Base-by-base conservation (phyloP, 2,329 filamentous ascomycete species). In the Paraphaeosphaeria sporulosa region DNA sequence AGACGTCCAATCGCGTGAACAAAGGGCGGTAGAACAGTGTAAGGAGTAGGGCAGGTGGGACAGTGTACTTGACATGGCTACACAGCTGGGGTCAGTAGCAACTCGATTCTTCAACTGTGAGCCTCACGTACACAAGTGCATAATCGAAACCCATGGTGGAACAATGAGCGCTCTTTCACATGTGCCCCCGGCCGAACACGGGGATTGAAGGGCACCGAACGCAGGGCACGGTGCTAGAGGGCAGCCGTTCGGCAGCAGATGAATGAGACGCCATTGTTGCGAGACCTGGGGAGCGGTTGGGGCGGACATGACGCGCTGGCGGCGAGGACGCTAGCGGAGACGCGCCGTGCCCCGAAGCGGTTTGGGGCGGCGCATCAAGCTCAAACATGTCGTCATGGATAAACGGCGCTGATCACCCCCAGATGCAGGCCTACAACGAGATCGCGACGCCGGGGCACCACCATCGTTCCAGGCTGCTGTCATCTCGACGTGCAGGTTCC, bases 51-150 rank as follows among this genome's bases (percentile, higher is more conserved):
- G 88, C 89, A 25, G 86, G 82, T 15, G 89, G 89, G 58, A 91
- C 86, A 34, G 87, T 91, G 79, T 88, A 91, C 68, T 85, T 86
- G 68, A 88, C 73, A 75, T 91, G 87, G 65, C 87, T 91, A 61
- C 58, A 25, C 40, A 53, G 15, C 46, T n/a, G 30, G 25, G 50
- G 27, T 51, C 42, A 57, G 47, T 15, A 49, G 30, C 30, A 15
- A 48, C n/a, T 32, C 17, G 27, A n/a, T 10, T 36, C 32, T 19
- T 48, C 48, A 21, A 4, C 23, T 32, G 36, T 43, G 13, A 34
- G 25, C 42, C 55, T 17, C 52, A 81, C 86, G 74, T 83, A 88
- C 86, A 89, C 86, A 63, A 86, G 78, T 53, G 85, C 86, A 82
- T 89, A 89, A 65, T 88, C 86, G 77, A 81, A 83, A 42, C 85